Conservation (phyloP, 2,329 filamentous ascomycete genomes). For the Penicillium vulpinum region DNA sequence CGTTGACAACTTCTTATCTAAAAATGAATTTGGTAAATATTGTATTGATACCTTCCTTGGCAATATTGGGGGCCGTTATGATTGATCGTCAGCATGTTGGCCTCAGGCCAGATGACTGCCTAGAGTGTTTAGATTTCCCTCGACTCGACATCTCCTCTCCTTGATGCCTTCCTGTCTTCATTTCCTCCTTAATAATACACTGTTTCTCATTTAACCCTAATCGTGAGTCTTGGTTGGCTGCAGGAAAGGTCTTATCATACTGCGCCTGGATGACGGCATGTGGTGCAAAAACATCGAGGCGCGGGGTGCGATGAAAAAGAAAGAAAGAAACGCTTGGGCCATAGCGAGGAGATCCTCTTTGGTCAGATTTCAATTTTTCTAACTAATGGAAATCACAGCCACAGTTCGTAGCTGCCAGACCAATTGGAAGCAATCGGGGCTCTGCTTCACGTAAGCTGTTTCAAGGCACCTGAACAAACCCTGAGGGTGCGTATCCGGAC, state of each 20-base stretch:
- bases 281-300: background rate
- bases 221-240: background rate
- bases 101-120: background rate
- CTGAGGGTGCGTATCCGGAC: background rate
- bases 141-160: background rate
- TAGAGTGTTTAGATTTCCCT: background rate
- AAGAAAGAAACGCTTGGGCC: background rate
- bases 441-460: background rate
- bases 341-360: background rate
- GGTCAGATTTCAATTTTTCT: background rate
- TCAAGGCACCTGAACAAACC: background rate
- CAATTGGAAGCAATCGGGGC: background rate
- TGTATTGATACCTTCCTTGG: background rate
- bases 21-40: background rate
- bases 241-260: background rate
- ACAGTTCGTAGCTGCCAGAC: background rate
- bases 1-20: background rate
- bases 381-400: conserved; percentile 7
- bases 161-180: background rate
- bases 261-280: background rate
- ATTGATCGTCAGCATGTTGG: background rate
- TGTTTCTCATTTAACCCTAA: background rate
- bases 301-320: conserved; percentile 4
- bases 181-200: background rate
- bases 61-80: background rate